Evolutionary conservation across 495 filamentous ascomycete genomes (phyloP), one percentile per base, ranked within the genome.

Genomic region (Lineolata rhizophorae): DNA sequence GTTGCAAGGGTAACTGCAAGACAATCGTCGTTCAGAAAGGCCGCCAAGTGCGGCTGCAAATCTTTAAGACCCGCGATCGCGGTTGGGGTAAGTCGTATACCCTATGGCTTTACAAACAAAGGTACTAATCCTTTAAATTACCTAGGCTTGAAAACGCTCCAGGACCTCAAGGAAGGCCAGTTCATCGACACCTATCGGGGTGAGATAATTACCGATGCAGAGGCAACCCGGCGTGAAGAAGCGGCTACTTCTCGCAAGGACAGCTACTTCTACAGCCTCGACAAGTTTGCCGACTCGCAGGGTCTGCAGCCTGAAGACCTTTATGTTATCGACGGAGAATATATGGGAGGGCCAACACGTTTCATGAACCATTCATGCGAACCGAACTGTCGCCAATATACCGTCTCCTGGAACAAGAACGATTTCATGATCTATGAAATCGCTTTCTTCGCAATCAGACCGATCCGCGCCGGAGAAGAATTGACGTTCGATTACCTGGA

Each of bases 101-200:
- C 18, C 13, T 18, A n/a, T 20, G 17, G 19, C 3, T 29, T 32
- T 32, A 25, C 13, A 13, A 10, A 31, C 11, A 4, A 10, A 1
- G 4, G 1, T 16, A 13, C 34, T 18, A 30, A 19, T 43, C 6
- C 5, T 35, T 8, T 15, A 11, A 19, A 4, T 8, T 17, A 14
- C 15, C 31, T 34, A 75, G 70, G 81, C 17, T 65, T 95, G 1
- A 62, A 72, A 6, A 81, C 70, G 26, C 62, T 60, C 0, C 61
- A 73, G 9, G 52, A 65, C 15, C 67, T 97, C 15, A 56, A 63
- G 35, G 59, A 63, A 31, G 85, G 85, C 4, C 76, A 90, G 43
- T 94, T 90, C 42, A 67, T 95, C 32, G 85, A 90, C 44, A 64
- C 65, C 14, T 95, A 95, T 38, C 69, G 81, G 10, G 85, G 85